Base-by-base conservation (phyloP, 2,329 filamentous ascomycete genomes). In the Pezicula carpinea region DNA sequence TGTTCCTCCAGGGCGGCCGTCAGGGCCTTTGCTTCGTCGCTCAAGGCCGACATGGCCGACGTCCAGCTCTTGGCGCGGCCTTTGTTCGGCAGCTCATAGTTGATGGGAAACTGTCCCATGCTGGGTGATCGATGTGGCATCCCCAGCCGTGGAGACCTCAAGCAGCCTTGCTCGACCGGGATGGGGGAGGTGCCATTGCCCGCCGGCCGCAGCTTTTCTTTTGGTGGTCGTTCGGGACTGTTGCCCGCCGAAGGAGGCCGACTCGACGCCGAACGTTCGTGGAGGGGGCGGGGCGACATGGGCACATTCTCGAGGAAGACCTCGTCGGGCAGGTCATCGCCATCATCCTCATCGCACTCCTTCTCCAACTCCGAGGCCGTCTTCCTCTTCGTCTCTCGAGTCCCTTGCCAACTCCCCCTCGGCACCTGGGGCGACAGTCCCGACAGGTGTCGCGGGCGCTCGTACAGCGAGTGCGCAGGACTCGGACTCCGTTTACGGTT, bases 1-100 rank as follows among this genome's bases (percentile, higher is more conserved):
- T 89, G 85, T 59, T 85, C 85, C 61, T 92, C 88, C n/a, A 93
- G 70, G 57, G 87, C 88, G 57, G 88, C 85, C 0, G 87, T 92
- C 48, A 93, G 66, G 18, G 80, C 81, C 62, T 83, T 85, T 10
- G 86, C 84, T 60, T 93, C 89, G 4, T 79, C 69, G 50, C 79
- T 89, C 46, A 93, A 71, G 41, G 85, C 80, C 1, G 77, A 78
- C 55, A 87, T 70, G 14, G 83, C 85, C 13, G 80, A 75, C 43
- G 81, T 86, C 87, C 88, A 93, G 53, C 86, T 89, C 64, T 84
- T 83, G 22, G 83, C 81, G 43, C 83, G 76, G 31, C 72, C 65
- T 53, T 79, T 77, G 6, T 75, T 72, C 19, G 69, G 60, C 2
- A 66, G 60, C 43, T 65, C 62, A 46, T 63, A 62, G 44, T 57